phyloP scores from a whole-genome alignment of 2,329 filamentous ascomycete genomes.

The Periconia sp. region DNA sequence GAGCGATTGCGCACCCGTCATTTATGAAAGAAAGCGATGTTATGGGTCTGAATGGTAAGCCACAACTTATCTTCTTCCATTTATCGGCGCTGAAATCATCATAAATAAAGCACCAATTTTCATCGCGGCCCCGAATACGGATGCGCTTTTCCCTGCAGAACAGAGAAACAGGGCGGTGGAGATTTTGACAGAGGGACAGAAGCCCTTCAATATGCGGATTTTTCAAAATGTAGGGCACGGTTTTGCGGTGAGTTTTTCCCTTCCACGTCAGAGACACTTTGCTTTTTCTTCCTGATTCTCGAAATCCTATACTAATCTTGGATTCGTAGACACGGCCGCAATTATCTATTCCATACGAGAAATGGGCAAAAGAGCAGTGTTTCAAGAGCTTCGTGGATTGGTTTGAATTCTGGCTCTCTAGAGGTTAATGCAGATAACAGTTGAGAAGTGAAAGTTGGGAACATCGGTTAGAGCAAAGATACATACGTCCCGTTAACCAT shows the following conservation, averaged over 20 bases:
- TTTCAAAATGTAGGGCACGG: constrained; percentile 40
- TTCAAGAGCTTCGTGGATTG: constrained; percentile 25
- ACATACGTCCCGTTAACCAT: too few species aligned
- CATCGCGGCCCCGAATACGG: constrained; percentile 50
- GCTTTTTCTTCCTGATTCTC: too few species aligned
- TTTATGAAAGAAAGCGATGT: constrained; percentile 54
- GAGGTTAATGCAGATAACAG: too few species aligned
- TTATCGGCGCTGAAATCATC: too few species aligned
- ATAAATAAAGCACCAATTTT: constrained; percentile 39
- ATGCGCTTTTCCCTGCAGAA: constrained; percentile 47
- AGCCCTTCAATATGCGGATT: constrained; percentile 36
- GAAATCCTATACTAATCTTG: too few species aligned
- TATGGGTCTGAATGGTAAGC: constrained; percentile 36
- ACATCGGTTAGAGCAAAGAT: too few species aligned
- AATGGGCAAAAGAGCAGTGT: constrained; percentile 35
- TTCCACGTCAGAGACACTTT: too few species aligned
- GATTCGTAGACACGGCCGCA: constrained; percentile 18
- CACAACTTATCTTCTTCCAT: too few species aligned
- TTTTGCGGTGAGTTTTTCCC: constrained; percentile 25
- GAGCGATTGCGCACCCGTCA: constrained; percentile 56
- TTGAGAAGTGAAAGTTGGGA: too few species aligned
- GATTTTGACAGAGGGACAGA: constrained; percentile 44
- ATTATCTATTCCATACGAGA: constrained; percentile 49
- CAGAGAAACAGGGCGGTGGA: constrained; percentile 48
- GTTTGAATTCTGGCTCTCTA: constrained; percentile 17